A percentile compares a stretch with the other conserved stretches of the same genome.
Conservation (phyloP, 441 rosid species). For the Euphorbia schlechtendalii region DNA sequence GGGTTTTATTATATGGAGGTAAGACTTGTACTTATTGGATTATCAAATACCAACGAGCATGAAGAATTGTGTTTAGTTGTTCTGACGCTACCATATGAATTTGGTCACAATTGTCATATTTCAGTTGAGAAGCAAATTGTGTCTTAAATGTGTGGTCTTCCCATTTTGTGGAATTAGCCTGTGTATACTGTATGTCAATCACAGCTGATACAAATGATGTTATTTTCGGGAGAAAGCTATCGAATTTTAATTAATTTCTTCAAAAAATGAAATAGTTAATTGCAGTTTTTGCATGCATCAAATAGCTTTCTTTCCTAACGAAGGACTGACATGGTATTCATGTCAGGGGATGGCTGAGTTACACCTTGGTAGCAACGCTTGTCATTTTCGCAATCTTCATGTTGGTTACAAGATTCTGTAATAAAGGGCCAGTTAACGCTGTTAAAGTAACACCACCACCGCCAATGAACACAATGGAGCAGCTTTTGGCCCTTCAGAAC, state of each 20-base stretch:
- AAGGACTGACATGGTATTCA: slow-evolving; percentile 15
- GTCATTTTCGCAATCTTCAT: slow-evolving; percentile 51
- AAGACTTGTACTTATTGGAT: slow-evolving; percentile 12
- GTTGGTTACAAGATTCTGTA: slow-evolving; percentile 44
- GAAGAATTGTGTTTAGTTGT: too few relatives aligned
- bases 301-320: not conserved
- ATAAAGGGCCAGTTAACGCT: slow-evolving; percentile 45
- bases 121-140: too few relatives aligned
- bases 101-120: too few relatives aligned
- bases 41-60: too few relatives aligned
- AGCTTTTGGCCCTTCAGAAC: slow-evolving; percentile 87
- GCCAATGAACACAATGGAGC: slow-evolving; percentile 85
- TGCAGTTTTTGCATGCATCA: slow-evolving; percentile 13
- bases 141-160: too few relatives aligned
- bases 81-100: too few relatives aligned
- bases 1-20: slow-evolving; percentile 64
- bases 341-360: slow-evolving; percentile 73
- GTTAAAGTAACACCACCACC: slow-evolving; percentile 71
- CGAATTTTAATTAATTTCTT: too few relatives aligned
- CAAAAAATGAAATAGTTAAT: too few relatives aligned
- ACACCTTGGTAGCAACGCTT: slow-evolving; percentile 35
- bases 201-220: too few relatives aligned
- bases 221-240: too few relatives aligned
- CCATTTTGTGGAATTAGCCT: too few relatives aligned
- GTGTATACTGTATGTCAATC: too few relatives aligned